These are phyloP conservation scores for Cercospora sojina DNA, from an alignment of 2,329 filamentous ascomycete genomes.

Conservation along the genomic window DNA sequence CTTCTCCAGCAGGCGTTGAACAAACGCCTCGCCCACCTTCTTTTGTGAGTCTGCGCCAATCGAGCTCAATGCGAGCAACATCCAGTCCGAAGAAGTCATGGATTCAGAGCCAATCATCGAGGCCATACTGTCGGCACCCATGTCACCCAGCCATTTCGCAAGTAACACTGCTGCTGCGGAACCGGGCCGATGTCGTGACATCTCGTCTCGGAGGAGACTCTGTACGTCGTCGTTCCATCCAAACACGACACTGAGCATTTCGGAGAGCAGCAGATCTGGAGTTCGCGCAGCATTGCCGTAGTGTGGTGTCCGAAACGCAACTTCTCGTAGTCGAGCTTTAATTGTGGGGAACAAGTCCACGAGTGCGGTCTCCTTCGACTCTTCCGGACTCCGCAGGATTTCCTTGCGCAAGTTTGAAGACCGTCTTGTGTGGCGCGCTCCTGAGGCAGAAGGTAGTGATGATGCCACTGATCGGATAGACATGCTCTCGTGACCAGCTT, in stretches of 20 bases:
- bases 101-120: conserved; percentile 72
- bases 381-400: conserved; percentile 73
- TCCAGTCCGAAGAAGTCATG: conserved; percentile 96
- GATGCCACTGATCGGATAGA: conserved; percentile 52
- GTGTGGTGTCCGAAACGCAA: conserved; percentile 73
- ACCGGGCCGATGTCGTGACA: conserved; percentile 68
- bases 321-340: conserved; percentile 74
- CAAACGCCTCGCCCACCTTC: conserved; percentile 85
- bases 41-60: conserved; percentile 78
- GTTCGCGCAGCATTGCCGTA: conserved; percentile 45
- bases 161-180: conserved; percentile 79
- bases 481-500: conserved; percentile 40
- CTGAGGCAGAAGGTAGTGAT: conserved; percentile 31
- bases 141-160: conserved; percentile 88
- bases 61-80: conserved; percentile 86
- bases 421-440: conserved; percentile 35
- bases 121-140: conserved; percentile 76
- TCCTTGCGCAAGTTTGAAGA: conserved; percentile 78
- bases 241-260: conserved; percentile 93
- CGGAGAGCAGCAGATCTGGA: conserved; percentile 73
- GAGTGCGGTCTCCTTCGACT: conserved; percentile 56
- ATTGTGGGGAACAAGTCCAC: conserved; percentile 85
- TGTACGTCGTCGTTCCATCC: conserved; percentile 88
- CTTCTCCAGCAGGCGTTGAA: conserved; percentile 83
- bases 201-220: conserved; percentile 78